A percentile compares a stretch with the other conserved stretches of the same genome.
These are phyloP conservation scores for Trypanosoma cruzi DNA, from an alignment of 208 protist genomes.

Conservation along the genomic window DNA sequence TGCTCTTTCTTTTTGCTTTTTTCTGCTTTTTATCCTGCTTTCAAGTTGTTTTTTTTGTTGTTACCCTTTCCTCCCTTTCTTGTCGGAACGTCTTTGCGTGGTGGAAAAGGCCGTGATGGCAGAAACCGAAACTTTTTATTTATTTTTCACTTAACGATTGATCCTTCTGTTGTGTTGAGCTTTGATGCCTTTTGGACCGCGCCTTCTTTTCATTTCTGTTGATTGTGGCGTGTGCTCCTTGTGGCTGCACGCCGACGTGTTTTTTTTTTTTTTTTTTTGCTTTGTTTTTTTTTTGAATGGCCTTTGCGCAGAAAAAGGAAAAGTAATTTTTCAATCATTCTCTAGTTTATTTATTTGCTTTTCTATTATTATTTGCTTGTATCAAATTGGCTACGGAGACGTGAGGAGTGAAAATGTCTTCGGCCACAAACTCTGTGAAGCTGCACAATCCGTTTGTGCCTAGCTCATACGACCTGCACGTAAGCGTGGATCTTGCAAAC, in stretches of 20 bases:
- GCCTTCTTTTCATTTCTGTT: neutral
- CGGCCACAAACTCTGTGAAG: conserved; percentile 42
- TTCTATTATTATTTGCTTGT: no score
- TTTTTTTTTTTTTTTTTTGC: neutral
- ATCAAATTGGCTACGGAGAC: neutral
- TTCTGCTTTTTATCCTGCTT: neutral
- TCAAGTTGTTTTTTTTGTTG: neutral
- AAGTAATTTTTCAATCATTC: neutral
- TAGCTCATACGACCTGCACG: conserved; percentile 60
- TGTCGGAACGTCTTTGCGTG: neutral
- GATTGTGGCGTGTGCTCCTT: neutral
- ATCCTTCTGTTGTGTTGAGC: neutral
- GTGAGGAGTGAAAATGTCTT: conserved; percentile 1
- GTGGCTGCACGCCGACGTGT: neutral
- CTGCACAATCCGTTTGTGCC: conserved; percentile 81
- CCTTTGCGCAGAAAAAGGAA: neutral
- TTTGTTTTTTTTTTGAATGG: neutral
- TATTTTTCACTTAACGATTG: neutral
- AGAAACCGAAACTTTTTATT: neutral
- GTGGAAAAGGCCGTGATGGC: neutral
- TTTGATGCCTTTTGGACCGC: neutral
- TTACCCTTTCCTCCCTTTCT: neutral
- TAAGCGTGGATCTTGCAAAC: conserved; percentile 64
- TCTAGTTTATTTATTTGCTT: conserved; percentile 5
- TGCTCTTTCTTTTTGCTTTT: neutral